Percentiles rank a stretch among this genome's conserved stretches.
These are phyloP conservation scores for Phytophthora sp. DNA, from an alignment of 352 stramenopile species.

Conservation along the genomic window DNA sequence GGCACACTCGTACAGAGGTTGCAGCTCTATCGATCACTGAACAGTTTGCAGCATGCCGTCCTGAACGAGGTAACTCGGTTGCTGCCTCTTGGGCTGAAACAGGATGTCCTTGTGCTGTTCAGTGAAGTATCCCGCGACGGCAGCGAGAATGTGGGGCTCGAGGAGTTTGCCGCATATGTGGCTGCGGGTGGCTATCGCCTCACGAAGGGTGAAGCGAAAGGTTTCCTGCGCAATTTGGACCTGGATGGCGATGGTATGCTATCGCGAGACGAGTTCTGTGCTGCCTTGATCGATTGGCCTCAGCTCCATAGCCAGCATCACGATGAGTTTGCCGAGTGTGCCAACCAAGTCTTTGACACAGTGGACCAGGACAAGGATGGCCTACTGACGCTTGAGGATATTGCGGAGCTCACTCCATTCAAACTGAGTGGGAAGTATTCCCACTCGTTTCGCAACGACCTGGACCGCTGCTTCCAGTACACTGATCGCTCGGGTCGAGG, in stretches of 20 bases:
- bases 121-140: slow-evolving; percentile 62
- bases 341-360: slow-evolving; percentile 48
- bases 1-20: slow-evolving; percentile 78
- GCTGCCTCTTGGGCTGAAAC: slow-evolving; percentile 59
- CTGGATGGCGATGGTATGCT: slow-evolving; percentile 68
- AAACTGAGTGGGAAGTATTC: slow-evolving; percentile 7
- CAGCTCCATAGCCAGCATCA: slow-evolving; percentile 49
- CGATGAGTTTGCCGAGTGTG: slow-evolving; percentile 38
- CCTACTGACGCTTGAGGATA: slow-evolving; percentile 47
- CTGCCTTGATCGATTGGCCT: slow-evolving; percentile 72
- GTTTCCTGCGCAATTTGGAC: slow-evolving; percentile 67
- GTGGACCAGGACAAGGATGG: slow-evolving; percentile 64
- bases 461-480: slow-evolving; percentile 64
- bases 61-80: slow-evolving; percentile 61
- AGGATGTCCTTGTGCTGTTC: slow-evolving; percentile 73
- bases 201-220: slow-evolving; percentile 61
- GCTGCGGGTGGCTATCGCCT: slow-evolving; percentile 63
- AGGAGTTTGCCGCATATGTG: slow-evolving; percentile 62
- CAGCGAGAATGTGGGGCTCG: slow-evolving; percentile 50
- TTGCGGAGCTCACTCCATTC: slow-evolving; percentile 57
- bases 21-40: slow-evolving; percentile 77
- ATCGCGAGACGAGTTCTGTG: slow-evolving; percentile 67
- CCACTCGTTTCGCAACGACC: slow-evolving; percentile 70
- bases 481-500: slow-evolving; percentile 46
- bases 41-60: slow-evolving; percentile 70